Evolutionary conservation across 2,329 filamentous ascomycete genomes (phyloP).

Genomic region (Botrytis pseudocinerea): DNA sequence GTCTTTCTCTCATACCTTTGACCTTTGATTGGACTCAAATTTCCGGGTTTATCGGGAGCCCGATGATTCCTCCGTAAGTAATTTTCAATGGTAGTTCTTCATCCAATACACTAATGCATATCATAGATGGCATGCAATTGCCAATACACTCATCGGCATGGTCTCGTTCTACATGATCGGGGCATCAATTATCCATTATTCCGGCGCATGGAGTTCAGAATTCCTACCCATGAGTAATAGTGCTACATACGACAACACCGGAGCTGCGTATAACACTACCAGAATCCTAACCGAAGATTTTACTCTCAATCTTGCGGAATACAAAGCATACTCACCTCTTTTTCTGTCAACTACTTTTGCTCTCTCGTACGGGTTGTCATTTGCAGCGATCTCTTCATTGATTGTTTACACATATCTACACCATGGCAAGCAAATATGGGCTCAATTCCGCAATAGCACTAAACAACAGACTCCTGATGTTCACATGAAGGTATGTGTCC

Average conservation of each 20-base stretch:
- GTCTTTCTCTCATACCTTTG: conserved; percentile 66
- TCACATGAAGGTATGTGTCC: conserved; percentile 5
- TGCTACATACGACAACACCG: conserved; percentile 72
- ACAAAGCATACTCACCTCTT: conserved; percentile 69
- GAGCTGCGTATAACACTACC: conserved; percentile 61
- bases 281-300: conserved; percentile 62
- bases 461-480: conserved; percentile 14
- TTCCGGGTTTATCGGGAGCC: conserved; percentile 34
- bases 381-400: conserved; percentile 68
- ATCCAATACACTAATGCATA: not conserved
- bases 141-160: conserved; percentile 69
- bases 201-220: conserved; percentile 42
- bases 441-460: conserved; percentile 7
- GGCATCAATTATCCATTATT: conserved; percentile 62
- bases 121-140: conserved; percentile 64
- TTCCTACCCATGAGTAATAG: conserved; percentile 71
- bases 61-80: conserved; percentile 51
- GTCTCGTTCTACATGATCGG: conserved; percentile 62
- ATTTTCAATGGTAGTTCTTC: not conserved
- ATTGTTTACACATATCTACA: conserved; percentile 67
- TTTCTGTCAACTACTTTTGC: conserved; percentile 73
- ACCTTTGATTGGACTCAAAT: conserved; percentile 78
- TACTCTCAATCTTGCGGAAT: conserved; percentile 63
- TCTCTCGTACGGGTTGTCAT: conserved; percentile 68
- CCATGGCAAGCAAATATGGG: conserved; percentile 65